These are phyloP conservation scores for Lasiodiplodia sp. DNA, from an alignment of 2,329 filamentous ascomycete genomes.

Conservation along the genomic window DNA sequence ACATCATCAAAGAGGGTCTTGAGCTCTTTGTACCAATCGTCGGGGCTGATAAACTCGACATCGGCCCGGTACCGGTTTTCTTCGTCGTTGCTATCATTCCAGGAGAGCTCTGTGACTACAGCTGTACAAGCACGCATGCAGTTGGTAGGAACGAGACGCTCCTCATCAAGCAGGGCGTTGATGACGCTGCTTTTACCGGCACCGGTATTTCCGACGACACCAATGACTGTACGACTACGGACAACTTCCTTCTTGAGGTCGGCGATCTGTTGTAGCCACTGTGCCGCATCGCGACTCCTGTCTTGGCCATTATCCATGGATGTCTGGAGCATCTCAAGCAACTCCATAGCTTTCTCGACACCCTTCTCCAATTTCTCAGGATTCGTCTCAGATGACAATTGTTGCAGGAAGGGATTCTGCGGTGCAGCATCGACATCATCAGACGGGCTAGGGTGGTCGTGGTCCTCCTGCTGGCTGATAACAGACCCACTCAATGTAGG, in stretches of 20 bases:
- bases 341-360: conserved; percentile 46
- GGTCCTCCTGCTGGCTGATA: neutral
- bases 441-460: neutral
- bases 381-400: conserved; percentile 42
- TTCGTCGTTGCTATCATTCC: conserved; percentile 56
- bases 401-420: conserved; percentile 37
- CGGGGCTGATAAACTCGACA: conserved; percentile 63
- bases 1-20: conserved; percentile 59
- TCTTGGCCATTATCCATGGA: conserved; percentile 39
- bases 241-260: conserved; percentile 50
- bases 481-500: neutral
- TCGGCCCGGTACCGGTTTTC: conserved; percentile 59
- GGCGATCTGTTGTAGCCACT: conserved; percentile 53
- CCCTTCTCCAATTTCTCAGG: conserved; percentile 49
- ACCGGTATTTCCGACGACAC: conserved; percentile 68
- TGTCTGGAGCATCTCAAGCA: conserved; percentile 46
- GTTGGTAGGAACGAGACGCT: conserved; percentile 63
- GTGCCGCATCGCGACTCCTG: conserved; percentile 41
- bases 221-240: conserved; percentile 58
- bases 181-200: conserved; percentile 69
- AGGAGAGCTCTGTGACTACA: conserved; percentile 67
- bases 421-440: neutral
- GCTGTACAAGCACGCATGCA: conserved; percentile 70
- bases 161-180: conserved; percentile 69
- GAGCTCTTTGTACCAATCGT: conserved; percentile 64